These are phyloP conservation scores for Phytophthora citrophthora DNA, from an alignment of 352 stramenopile genomes.

Conservation along the genomic window DNA sequence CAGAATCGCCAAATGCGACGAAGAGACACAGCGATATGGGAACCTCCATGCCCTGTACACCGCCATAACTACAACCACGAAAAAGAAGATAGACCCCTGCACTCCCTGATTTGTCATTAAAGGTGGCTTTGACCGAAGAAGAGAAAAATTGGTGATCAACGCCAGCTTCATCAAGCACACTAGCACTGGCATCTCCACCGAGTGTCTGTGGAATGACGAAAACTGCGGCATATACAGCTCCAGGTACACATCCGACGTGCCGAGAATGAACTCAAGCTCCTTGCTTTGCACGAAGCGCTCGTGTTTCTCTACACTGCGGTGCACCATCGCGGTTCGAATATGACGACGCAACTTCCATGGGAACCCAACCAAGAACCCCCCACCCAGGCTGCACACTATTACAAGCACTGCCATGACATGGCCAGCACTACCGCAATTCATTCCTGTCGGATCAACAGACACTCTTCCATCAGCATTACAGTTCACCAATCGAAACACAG, in stretches of 20 bases:
- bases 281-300: constrained; percentile 57
- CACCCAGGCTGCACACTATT: constrained; percentile 46
- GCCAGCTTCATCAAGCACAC: constrained; percentile 54
- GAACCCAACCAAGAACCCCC: constrained; percentile 53
- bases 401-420: constrained; percentile 39
- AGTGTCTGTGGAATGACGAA: constrained; percentile 50
- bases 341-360: constrained; percentile 43
- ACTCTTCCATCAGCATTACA: constrained; percentile 48
- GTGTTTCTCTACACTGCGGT: constrained; percentile 40
- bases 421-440: constrained; percentile 40
- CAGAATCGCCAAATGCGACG: constrained; percentile 39
- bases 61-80: constrained; percentile 30
- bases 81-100: constrained; percentile 59
- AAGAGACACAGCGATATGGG: constrained; percentile 47
- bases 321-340: constrained; percentile 42
- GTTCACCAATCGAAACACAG: constrained; percentile 65
- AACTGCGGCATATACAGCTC: constrained; percentile 64
- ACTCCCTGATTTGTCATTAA: constrained; percentile 48
- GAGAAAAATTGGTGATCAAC: constrained; percentile 59
- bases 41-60: constrained; percentile 26
- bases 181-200: constrained; percentile 38
- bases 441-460: constrained; percentile 50
- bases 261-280: constrained; percentile 63
- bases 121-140: constrained; percentile 50
- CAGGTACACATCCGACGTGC: constrained; percentile 62